phyloP scores from a whole-genome alignment of 306 rosid species.

The Fragaria nilgerrensis region DNA sequence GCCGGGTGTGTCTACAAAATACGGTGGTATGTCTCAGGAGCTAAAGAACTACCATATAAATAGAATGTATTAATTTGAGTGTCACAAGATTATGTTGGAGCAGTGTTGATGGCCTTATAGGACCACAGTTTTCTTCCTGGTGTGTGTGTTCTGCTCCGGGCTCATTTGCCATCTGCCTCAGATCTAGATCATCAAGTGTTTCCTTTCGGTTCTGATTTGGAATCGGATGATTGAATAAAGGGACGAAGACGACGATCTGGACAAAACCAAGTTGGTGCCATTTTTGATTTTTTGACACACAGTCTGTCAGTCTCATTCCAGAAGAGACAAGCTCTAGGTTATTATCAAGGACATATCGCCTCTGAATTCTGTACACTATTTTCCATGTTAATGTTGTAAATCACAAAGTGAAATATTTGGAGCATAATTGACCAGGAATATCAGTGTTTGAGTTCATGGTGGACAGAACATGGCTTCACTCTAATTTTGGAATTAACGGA shows the following conservation, averaged over 20 bases:
- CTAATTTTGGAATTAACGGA: constrained; percentile 56
- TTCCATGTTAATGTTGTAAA: neutral
- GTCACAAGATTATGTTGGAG: constrained; percentile 52
- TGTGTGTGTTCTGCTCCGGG: constrained; percentile 61
- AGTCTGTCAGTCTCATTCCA: constrained; percentile 84
- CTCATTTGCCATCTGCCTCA: constrained; percentile 60
- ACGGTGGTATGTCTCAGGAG: constrained; percentile 85
- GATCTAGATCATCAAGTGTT: constrained; percentile 30
- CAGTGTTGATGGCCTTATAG: constrained; percentile 78
- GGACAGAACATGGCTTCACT: constrained; percentile 89
- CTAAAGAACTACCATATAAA: constrained; percentile 59
- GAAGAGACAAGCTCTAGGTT: constrained; percentile 88
- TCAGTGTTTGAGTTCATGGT: constrained; percentile 80
- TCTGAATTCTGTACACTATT: neutral
- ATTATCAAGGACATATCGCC: neutral
- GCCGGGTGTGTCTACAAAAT: constrained; percentile 69
- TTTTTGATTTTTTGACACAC: constrained; percentile 35
- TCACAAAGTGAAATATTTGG: constrained; percentile 51
- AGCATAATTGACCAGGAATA: constrained; percentile 81
- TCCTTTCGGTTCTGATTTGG: constrained; percentile 24
- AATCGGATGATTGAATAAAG: constrained; percentile 60
- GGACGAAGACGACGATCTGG: constrained; percentile 68
- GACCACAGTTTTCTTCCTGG: constrained; percentile 75
- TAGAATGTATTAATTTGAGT: constrained; percentile 45
- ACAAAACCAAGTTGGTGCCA: constrained; percentile 61